Conservation (phyloP, 2,329 filamentous ascomycete genomes). For the Colletotrichum phormii region DNA sequence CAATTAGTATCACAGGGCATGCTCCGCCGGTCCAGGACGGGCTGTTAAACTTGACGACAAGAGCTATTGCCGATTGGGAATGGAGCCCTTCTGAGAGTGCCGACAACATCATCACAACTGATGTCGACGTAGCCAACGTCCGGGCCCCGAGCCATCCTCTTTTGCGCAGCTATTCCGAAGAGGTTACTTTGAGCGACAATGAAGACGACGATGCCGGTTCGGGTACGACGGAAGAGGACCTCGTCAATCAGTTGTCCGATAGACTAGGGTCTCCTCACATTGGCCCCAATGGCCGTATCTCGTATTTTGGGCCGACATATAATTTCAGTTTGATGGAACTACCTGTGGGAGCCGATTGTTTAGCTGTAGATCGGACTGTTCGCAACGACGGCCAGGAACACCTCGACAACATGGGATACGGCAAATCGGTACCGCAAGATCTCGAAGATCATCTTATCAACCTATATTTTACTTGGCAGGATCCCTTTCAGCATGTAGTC, state of each 20-base stretch:
- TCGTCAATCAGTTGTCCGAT: constrained; percentile 43
- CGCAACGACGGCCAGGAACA: constrained; percentile 42
- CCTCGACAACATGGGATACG: constrained; percentile 40
- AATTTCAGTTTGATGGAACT: constrained; percentile 43
- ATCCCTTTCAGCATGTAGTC: constrained; percentile 42
- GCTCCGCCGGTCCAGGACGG: not conserved
- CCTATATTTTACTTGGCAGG: constrained; percentile 43
- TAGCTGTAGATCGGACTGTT: constrained; percentile 42
- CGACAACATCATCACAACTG: not conserved
- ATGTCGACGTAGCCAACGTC: not conserved
- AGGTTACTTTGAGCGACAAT: constrained; percentile 34
- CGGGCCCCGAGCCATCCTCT: not conserved
- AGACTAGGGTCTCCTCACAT: constrained; percentile 42
- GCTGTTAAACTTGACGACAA: not conserved
- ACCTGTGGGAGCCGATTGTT: constrained; percentile 38
- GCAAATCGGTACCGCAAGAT: constrained; percentile 30
- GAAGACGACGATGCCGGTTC: constrained; percentile 37
- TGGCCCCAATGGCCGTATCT: constrained; percentile 39
- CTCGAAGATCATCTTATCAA: constrained; percentile 38
- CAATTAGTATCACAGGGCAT: not conserved
- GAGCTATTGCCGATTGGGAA: constrained; percentile 3
- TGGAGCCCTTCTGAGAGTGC: not conserved
- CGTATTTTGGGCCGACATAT: constrained; percentile 43
- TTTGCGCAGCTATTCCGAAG: constrained; percentile 11
- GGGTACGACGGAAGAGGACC: constrained; percentile 34